Conservation (phyloP, 106 monocot species). For the Allium cepa region DNA sequence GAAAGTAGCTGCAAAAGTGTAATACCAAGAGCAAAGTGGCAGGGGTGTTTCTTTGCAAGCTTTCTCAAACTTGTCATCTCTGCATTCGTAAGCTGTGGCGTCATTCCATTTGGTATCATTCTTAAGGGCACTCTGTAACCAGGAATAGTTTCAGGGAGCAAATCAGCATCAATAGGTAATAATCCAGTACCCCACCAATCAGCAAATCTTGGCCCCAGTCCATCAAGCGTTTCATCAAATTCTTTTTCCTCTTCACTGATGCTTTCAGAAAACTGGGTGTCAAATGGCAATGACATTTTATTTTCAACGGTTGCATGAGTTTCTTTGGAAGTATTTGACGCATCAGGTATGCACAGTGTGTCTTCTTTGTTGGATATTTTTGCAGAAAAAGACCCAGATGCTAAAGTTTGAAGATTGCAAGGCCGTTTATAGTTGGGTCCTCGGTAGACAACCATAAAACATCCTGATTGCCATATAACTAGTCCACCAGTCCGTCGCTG, state of each 20-base stretch:
- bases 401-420: constrained; percentile 17
- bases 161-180: constrained; percentile 90
- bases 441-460: constrained; percentile 92
- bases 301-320: constrained; percentile 11
- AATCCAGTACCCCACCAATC: constrained; percentile 99
- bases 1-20: too few species aligned
- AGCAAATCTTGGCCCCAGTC: constrained; percentile 82
- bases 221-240: constrained; percentile 64
- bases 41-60: constrained; percentile 70
- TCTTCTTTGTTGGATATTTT: constrained; percentile 31
- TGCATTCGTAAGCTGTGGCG: constrained; percentile 71
- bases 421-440: constrained; percentile 61
- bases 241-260: constrained; percentile 83
- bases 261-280: constrained; percentile 22
- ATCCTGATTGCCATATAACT: constrained; percentile 95
- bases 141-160: constrained; percentile 75
- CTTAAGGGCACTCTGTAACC: constrained; percentile 83
- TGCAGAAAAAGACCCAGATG: constrained; percentile 10
- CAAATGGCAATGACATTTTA: constrained; percentile 4
- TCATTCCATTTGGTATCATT: constrained; percentile 86
- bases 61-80: constrained; percentile 91
- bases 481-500: constrained; percentile 93
- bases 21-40: constrained; percentile 97
- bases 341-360: constrained; percentile 54
- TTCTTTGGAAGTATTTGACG: constrained; percentile 23